Conservation (phyloP, 2,329 filamentous ascomycete species). For the Fusarium ambrosium region DNA sequence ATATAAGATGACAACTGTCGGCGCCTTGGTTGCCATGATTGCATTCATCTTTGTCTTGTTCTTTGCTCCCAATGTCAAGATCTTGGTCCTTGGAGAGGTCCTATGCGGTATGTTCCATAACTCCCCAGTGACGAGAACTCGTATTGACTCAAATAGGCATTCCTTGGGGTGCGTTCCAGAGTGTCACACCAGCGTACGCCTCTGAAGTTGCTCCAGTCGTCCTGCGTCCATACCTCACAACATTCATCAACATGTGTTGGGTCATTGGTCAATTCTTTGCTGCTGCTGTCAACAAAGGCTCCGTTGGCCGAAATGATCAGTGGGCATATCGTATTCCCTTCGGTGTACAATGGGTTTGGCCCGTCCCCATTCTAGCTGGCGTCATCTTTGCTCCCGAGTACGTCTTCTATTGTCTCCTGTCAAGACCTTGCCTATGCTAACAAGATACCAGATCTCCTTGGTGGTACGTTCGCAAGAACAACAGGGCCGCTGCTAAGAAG, state of each 20-base stretch:
- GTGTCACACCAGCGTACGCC: constrained; percentile 65
- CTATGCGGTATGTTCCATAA: constrained; percentile 51
- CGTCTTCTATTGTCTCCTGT: neutral
- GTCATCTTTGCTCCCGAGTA: constrained; percentile 63
- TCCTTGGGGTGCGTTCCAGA: constrained; percentile 67
- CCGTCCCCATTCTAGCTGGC: constrained; percentile 60
- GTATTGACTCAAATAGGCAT: constrained; percentile 55
- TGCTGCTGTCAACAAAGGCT: constrained; percentile 61
- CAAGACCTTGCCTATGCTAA: neutral
- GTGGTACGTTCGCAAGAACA: constrained; percentile 63
- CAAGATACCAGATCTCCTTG: constrained; percentile 59
- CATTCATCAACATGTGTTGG: constrained; percentile 70
- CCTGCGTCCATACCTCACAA: constrained; percentile 66
- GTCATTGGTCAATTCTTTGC: constrained; percentile 68
- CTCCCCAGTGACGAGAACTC: neutral
- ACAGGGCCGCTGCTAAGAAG: constrained; percentile 56
- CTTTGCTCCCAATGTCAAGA: constrained; percentile 62
- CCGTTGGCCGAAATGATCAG: constrained; percentile 55
- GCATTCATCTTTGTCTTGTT: constrained; percentile 67
- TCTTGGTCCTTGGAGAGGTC: constrained; percentile 64
- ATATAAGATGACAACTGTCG: constrained; percentile 64
- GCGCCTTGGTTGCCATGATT: constrained; percentile 60
- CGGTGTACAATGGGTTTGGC: constrained; percentile 67
- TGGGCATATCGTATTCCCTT: constrained; percentile 67
- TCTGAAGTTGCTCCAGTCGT: constrained; percentile 65